Evolutionary conservation across 2,329 filamentous ascomycete species (phyloP).

Genomic region (Aspergillus clavatus): DNA sequence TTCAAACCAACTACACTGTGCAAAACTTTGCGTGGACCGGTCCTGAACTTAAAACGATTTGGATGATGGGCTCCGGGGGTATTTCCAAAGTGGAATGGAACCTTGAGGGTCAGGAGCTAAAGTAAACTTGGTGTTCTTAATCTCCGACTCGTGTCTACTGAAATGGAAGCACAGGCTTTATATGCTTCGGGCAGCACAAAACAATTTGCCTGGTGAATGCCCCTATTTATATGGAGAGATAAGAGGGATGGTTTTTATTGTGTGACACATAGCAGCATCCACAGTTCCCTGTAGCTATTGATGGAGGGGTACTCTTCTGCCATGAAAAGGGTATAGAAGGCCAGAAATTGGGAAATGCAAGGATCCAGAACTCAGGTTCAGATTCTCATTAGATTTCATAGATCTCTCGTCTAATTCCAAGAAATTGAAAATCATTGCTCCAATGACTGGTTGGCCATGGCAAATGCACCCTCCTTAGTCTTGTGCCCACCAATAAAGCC

Average conservation of each 20-base stretch:
- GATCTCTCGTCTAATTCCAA: background rate
- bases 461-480: conserved; percentile 79
- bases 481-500: conserved; percentile 96
- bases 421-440: conserved; percentile 16
- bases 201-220: too few species aligned
- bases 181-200: too few species aligned
- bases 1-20: conserved; percentile 43
- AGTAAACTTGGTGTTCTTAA: conserved; percentile 2
- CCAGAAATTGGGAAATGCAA: too few species aligned
- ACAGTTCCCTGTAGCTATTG: too few species aligned
- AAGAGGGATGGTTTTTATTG: too few species aligned
- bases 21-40: conserved; percentile 45
- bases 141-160: background rate
- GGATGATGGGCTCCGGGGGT: conserved; percentile 39
- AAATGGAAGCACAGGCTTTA: too few species aligned
- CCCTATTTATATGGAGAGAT: too few species aligned
- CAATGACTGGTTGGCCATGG: conserved; percentile 62
- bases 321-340: too few species aligned
- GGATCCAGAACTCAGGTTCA: too few species aligned
- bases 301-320: too few species aligned
- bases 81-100: conserved; percentile 38
- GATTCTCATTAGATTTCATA: too few species aligned
- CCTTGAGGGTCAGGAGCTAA: conserved; percentile 29
- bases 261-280: too few species aligned
- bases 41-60: conserved; percentile 35